Conservation (phyloP, 2,329 filamentous ascomycete species). For the Rutstroemia sp. region DNA sequence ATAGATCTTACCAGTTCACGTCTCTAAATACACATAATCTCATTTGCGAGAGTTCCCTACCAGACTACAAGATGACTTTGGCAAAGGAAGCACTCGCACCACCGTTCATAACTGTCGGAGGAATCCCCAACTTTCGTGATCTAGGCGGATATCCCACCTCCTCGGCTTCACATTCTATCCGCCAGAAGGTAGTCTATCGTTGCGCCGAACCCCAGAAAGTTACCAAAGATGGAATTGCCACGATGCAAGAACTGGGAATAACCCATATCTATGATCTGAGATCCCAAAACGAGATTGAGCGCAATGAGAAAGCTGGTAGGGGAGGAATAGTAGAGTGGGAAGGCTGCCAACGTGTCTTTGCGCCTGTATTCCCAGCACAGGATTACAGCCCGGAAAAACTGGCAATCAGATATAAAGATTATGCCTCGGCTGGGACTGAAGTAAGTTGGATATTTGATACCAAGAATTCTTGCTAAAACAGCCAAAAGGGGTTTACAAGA, state of each 20-base stretch:
- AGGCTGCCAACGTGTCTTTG: conserved; percentile 48
- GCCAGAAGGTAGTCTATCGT: conserved; percentile 53
- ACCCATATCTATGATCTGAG: conserved; percentile 62
- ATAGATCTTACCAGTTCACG: not conserved
- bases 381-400: conserved; percentile 57
- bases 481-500: conserved; percentile 47
- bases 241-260: conserved; percentile 50
- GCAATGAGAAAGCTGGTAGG: conserved; percentile 30
- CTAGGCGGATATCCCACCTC: conserved; percentile 48
- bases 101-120: conserved; percentile 45
- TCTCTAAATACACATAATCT: not conserved
- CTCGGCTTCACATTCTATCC: conserved; percentile 35
- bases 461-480: conserved; percentile 2
- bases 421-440: conserved; percentile 41
- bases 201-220: conserved; percentile 58
- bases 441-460: not conserved
- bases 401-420: conserved; percentile 52
- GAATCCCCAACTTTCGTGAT: conserved; percentile 63
- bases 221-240: conserved; percentile 43
- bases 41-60: not conserved
- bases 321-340: conserved; percentile 39
- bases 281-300: conserved; percentile 50
- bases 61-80: conserved; percentile 12
- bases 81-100: conserved; percentile 27
- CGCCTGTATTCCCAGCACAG: conserved; percentile 55